Base-by-base conservation (phyloP, 2,329 filamentous ascomycete species). In the Epicoccum nigrum region DNA sequence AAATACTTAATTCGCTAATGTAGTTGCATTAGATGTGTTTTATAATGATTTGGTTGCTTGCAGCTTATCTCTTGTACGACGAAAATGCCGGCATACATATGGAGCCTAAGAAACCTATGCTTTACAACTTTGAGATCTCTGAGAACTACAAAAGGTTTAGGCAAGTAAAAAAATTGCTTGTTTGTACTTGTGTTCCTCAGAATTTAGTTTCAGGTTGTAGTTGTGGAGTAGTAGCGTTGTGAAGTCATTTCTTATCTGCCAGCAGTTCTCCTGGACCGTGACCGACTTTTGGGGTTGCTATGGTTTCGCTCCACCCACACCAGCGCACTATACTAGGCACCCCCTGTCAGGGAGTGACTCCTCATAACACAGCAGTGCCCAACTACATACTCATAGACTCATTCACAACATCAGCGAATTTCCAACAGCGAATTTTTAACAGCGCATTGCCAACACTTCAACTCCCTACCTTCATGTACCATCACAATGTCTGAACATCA, bases 1-100 rank as follows among this genome's bases (percentile, higher is more conserved):
- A 55, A 52, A 56, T 62, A 67, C 57, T 59, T 68, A 69, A 68
- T 69, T 58, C 60, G 56, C 50, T 65, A 69, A 67, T 69, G 44
- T 49, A 64, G 48, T 60, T 59, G 55, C 59, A 56, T 59, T 56
- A 51, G 38, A 52, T 43, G 20, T 42, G 32, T 19, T 52, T 47
- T 39, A 20, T 25, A 52, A 43, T 31, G 32, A 39, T 39, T 11
- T 38, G 12, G 21, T 17, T 30, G n/a, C 20, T 17, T 27, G 5
- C 20, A 15, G 19, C 28, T n/a, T 47, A 32, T 27, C n/a, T n/a
- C n/a, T n/a, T n/a, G n/a, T n/a, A n/a, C n/a, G n/a, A n/a, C n/a
- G n/a, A n/a, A n/a, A n/a, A n/a, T n/a, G n/a, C n/a, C n/a, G n/a
- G n/a, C n/a, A n/a, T n/a, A n/a, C n/a, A n/a, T n/a, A n/a, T n/a